Conservation (phyloP, 768 basidiomycete genomes). For the Tricholoma terreum region DNA sequence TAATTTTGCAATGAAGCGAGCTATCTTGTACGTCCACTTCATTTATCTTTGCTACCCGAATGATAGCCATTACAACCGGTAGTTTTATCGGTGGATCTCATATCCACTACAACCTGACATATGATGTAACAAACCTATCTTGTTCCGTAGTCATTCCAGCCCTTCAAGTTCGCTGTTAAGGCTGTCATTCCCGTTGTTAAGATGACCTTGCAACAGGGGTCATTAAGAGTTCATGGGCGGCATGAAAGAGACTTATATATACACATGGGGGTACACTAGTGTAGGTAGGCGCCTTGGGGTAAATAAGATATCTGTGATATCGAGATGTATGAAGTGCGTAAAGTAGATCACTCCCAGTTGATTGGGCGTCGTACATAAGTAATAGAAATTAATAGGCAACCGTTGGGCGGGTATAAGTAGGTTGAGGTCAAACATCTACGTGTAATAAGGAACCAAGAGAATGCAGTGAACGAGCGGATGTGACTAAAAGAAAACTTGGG, state of each 20-base stretch:
- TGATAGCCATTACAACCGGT: neutral
- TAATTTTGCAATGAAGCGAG: neutral
- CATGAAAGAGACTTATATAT: constrained; percentile 13
- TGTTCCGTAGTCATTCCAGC: neutral
- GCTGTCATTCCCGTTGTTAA: neutral
- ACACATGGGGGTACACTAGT: constrained; percentile 21
- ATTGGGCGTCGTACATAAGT: constrained; percentile 30
- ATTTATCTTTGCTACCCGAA: neutral
- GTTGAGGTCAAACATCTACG: constrained; percentile 32
- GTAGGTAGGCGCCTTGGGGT: constrained; percentile 8
- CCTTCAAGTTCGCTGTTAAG: neutral
- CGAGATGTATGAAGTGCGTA: constrained; percentile 19
- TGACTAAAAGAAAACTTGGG: constrained; percentile 28
- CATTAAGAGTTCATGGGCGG: neutral
- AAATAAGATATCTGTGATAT: constrained; percentile 20
- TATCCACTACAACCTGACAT: neutral
- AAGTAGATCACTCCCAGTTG: constrained; percentile 20
- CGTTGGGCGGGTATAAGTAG: constrained; percentile 15
- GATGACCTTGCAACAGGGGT: neutral
- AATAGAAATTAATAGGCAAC: constrained; percentile 33
- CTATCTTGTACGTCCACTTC: neutral
- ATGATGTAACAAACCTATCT: neutral
- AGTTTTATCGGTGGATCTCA: neutral
- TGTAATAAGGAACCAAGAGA: constrained; percentile 38
- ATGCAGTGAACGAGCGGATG: constrained; percentile 39